Evolutionary conservation across 371 early-diverging fungal genomes (phyloP), one percentile per base, ranked within the genome.

Genomic region (Chytridiales sp.): DNA sequence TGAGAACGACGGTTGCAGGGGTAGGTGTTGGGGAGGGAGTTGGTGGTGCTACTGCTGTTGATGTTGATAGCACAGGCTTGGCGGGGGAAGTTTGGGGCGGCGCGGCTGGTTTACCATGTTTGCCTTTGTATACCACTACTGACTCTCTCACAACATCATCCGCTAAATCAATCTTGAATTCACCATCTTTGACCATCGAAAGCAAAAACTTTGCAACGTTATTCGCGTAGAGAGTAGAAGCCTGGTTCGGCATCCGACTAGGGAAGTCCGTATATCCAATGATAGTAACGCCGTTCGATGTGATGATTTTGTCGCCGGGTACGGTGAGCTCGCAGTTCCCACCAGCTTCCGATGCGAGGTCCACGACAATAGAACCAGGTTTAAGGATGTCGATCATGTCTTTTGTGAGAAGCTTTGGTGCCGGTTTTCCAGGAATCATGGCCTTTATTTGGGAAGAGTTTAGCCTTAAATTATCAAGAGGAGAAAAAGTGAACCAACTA

Each of bases 201-300:
- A 70, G 61, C 6, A 70, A 52, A 49, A 66, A 70, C 48, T 70
- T 66, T 15, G 64, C 59, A 27, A 70, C 66, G 58, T 70, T 70
- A 61, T 70, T 70, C 19, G 70, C 65, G 56, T 66, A 66, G 21
- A 70, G 67, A 13, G 60, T 66, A 6, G 67, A 66, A 17, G 66
- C 62, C 46, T 70, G 70, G 26, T 63, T 67, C n/a, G 70, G 67
- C n/a, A 70, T 56, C 15, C 70, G 66, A 35, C 40, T 31, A 11
- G 70, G 67, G 46, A 66, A 42, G 52, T 70, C 70, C 9, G 70
- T 70, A 62, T 61, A 69, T 19, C 69, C 68, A 31, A 70, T 62
- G 32, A 70, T 54, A 6, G 21, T 70, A 47, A 70, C 67, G 13
- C 67, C 70, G 40, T 63, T 58, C 1, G 32, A 15, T 29, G 58